Evolutionary conservation across 306 rosid species (phyloP).

Genomic region (apple (Malus domestica)): ASM211411v1 NC_041798.1:23431001-23431500

Average conservation of each 20-base stretch:
- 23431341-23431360: slow-evolving; percentile 84
- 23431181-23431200: slow-evolving; percentile 97
- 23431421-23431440: slow-evolving; percentile 86
- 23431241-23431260: slow-evolving; percentile 1
- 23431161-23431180: slow-evolving; percentile 94
- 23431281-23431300: slow-evolving; percentile 12
- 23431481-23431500: slow-evolving; percentile 86
- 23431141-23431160: slow-evolving; percentile 99
- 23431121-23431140: slow-evolving; percentile 89
- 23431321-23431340: slow-evolving; percentile 77
- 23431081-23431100: slow-evolving; percentile 25
- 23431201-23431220: slow-evolving; percentile 69
- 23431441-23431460: slow-evolving; percentile 83
- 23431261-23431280: neutral
- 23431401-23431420: slow-evolving; percentile 31
- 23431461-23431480: slow-evolving; percentile 74
- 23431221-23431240: neutral
- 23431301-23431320: slow-evolving; percentile 13
- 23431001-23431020: slow-evolving; percentile 40
- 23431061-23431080: slow-evolving; percentile 69
- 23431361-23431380: slow-evolving; percentile 52
- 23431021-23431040: slow-evolving; percentile 35
- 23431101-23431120: slow-evolving; percentile 45
- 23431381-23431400: slow-evolving; percentile 33
- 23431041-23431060: slow-evolving; percentile 12